phyloP scores from a whole-genome alignment of 768 basidiomycete genomes.

The Lactarius pseudohatsudake region DNA sequence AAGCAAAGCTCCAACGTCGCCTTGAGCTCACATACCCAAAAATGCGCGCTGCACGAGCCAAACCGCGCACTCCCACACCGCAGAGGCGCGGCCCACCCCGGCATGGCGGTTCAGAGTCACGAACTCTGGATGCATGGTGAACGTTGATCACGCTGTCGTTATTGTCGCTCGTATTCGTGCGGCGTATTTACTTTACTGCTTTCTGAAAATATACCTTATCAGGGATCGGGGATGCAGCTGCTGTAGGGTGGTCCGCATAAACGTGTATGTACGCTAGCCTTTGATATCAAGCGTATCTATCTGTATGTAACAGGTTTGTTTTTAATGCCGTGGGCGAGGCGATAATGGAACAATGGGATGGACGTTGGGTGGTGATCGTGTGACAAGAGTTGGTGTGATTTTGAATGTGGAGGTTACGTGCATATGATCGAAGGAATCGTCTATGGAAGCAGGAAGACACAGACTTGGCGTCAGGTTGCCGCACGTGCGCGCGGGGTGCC shows the following conservation, averaged over 20 bases:
- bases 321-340: constrained; percentile 19
- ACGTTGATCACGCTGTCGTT: constrained; percentile 3
- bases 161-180: constrained; percentile 6
- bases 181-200: constrained; percentile 7
- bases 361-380: constrained; percentile 10
- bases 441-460: constrained; percentile 12
- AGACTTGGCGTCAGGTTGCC: constrained; percentile 1
- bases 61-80: constrained; percentile 25
- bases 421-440: constrained; percentile 17
- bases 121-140: constrained; percentile 21
- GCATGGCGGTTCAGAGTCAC: constrained; percentile 20
- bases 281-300: constrained; percentile 25
- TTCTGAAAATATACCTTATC: constrained; percentile 17
- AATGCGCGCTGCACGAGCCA: constrained; percentile 24
- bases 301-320: constrained; percentile 24
- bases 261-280: constrained; percentile 23
- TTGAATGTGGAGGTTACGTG: constrained; percentile 10
- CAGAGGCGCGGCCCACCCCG: constrained; percentile 21
- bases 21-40: constrained; percentile 66
- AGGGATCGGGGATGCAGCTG: constrained; percentile 10
- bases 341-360: constrained; percentile 18
- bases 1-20: constrained; percentile 59
- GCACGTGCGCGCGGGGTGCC: neutral
- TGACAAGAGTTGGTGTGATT: constrained; percentile 11
- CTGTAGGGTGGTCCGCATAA: constrained; percentile 11